Conservation (phyloP, 768 basidiomycete genomes). For the Daedalea quercina region DNA sequence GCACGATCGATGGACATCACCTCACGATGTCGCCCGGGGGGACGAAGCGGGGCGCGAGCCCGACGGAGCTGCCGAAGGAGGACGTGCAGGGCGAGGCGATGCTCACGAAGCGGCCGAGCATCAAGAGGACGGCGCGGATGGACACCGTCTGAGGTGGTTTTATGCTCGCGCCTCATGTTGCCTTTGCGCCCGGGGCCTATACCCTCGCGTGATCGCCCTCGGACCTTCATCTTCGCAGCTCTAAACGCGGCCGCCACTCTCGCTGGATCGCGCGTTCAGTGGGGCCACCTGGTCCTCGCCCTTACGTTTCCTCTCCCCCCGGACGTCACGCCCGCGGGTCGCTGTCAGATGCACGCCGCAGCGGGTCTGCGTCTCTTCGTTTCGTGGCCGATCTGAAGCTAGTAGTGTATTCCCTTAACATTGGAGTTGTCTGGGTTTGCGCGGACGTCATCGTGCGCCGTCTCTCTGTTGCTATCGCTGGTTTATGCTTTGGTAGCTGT, state of each 20-base stretch:
- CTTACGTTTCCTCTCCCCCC: neutral
- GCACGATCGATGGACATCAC: slow-evolving; percentile 5
- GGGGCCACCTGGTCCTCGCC: neutral
- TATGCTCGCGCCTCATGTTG: neutral
- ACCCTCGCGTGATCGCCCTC: neutral
- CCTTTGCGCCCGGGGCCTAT: neutral
- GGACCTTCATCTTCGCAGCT: neutral
- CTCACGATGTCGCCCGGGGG: slow-evolving; percentile 17
- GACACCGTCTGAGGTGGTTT: slow-evolving; percentile 12
- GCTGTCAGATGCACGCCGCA: no score
- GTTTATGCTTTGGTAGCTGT: no score
- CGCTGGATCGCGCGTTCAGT: neutral
- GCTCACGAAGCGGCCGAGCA: slow-evolving; percentile 61
- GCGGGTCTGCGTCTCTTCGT: no score
- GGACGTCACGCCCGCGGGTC: no score
- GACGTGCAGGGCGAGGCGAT: slow-evolving; percentile 48
- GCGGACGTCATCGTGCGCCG: no score
- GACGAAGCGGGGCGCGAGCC: slow-evolving; percentile 64
- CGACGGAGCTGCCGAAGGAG: slow-evolving; percentile 62
- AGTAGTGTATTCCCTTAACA: no score
- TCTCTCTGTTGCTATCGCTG: no score
- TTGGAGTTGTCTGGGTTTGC: no score
- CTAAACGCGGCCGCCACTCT: neutral
- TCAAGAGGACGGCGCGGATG: slow-evolving; percentile 39
- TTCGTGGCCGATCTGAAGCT: no score